Base-by-base conservation (phyloP, 1,139 yeast species). In the Yamadazyma triangularis region DNA sequence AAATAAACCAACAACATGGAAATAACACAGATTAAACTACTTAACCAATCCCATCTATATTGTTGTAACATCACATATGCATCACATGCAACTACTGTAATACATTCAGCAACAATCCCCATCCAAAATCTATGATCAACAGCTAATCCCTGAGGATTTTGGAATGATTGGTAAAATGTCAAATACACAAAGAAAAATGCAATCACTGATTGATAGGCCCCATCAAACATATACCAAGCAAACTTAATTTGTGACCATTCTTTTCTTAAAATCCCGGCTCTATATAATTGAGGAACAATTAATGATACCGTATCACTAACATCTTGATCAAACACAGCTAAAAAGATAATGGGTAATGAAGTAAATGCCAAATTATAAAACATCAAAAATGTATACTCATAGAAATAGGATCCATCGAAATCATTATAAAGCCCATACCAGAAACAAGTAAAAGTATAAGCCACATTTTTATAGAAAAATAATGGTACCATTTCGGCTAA, bases 291-390 rank as follows among this genome's bases (percentile, higher is more conserved):
- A n/a, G 83, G 83, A 20, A 73, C 77, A 31, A 70, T 53, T 34
- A 77, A 53, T 2, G 80, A 71, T 21, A 76, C 72, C 4, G 74
- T 66, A 45, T 72, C 81, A 6, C 72, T 62, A 19, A 77, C 80
- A 55, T 77, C 83, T 47, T 77, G 83, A 48, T 77, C 83, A 34
- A 77, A 60, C 11, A 74, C 70, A 4, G 76, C 83, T 48, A 77
- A 53, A 31, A 75, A 67, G 38, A 76, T 75, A 26, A 77, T 77
- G 4, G 82, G 79, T 36, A 77, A 60, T 10, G 83, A 77, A 2
- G 83, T 77, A 44, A 76, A 77, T 3, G 80, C 80, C 66, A 77
- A 70, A 46, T 77, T 77, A 56, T 71, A 77, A 48, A 77, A 75
- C 79, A 75, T 76, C 61, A 77, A 67, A 41, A 60, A 74, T 26